phyloP scores from a whole-genome alignment of 2,329 filamentous ascomycete species.

The Aspergillus uvarum region DNA sequence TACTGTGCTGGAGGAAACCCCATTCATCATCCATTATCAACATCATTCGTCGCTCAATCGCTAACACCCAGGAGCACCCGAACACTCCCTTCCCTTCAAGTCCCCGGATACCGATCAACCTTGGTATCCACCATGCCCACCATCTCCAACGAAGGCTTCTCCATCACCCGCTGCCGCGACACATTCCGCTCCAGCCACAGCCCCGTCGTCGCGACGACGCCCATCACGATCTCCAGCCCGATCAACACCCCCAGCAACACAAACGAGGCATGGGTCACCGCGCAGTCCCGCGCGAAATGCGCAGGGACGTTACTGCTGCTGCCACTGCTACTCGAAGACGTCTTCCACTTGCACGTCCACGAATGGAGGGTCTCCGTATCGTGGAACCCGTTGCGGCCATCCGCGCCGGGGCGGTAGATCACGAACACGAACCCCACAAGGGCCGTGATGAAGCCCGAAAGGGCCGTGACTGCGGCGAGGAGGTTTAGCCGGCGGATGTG shows the following conservation, averaged over 20 bases:
- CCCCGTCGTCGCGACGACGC: constrained; percentile 30
- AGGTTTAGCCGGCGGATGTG: constrained; percentile 37
- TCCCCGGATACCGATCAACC: constrained; percentile 1
- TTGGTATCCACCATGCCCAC: constrained; percentile 26
- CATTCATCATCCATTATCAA: background rate
- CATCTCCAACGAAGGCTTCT: constrained; percentile 28
- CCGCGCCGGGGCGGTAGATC: constrained; percentile 34
- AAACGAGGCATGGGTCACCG: constrained; percentile 37
- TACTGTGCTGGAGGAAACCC: no score
- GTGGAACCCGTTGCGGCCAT: constrained; percentile 30
- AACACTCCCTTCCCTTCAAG: background rate
- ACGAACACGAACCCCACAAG: constrained; percentile 34
- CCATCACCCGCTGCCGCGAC: constrained; percentile 25
- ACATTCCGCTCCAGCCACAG: constrained; percentile 34
- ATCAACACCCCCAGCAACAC: constrained; percentile 36
- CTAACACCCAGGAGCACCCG: background rate
- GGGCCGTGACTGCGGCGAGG: constrained; percentile 33
- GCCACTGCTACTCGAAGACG: background rate
- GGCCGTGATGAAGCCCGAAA: constrained; percentile 38
- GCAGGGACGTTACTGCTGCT: constrained; percentile 26
- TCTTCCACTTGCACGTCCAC: constrained; percentile 45
- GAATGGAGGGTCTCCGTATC: constrained; percentile 39
- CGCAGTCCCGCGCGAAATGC: constrained; percentile 41
- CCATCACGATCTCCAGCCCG: constrained; percentile 37
- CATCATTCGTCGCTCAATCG: background rate